Evolutionary conservation across 2,329 filamentous ascomycete genomes (phyloP), one percentile per base, ranked within the genome.

Genomic region (Lasiodiplodia sp.): DNA sequence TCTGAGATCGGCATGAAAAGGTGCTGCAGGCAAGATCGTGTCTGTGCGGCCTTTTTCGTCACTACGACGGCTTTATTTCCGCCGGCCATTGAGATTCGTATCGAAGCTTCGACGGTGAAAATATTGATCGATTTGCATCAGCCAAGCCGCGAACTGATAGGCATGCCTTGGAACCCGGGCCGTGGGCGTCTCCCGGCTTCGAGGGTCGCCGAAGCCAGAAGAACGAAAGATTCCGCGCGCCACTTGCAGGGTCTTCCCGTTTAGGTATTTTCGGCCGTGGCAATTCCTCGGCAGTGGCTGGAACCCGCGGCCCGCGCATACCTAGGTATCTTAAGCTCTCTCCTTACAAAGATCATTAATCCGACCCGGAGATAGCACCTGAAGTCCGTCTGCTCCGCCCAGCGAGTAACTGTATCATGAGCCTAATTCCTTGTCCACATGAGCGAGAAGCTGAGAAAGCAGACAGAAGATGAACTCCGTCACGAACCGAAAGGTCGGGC

Each of bases 321-420:
- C 28, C 28, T 28, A 28, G 28, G 28, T 28, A 34, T 31, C 14
- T n/a, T 16, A 34, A 40, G n/a, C 10, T 11, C 12, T 11, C 12
- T n/a, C 57, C 28, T 60, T 44, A 47, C 57, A 31, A 44, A 47
- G 38, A 47, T 47, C 38, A 47, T 21, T 60, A 28, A 47, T 47
- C 57, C 23, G 21, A 51, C 6, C 18, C 58, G 58, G 58, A 63
- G 37, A 37, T 51, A 51, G 18, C 25, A 6, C 16, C 11, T 44
- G 38, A 21, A 3, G 2, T 28, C 21, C 37, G 56, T 12, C 28
- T 21, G n/a, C 23, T 12, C 28, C 18, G 18, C 6, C 21, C 44
- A 44, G 8, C 31, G 8, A 34, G 31, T 1, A 10, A 3, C 31
- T 34, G 31, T 34, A 34, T 34, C 31, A 8, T 34, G 31, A 34